A percentile compares a stretch with the other conserved stretches of the same genome.
phyloP scores from a whole-genome alignment of 352 stramenopile species.

The Phytophthora pluvialis region DNA sequence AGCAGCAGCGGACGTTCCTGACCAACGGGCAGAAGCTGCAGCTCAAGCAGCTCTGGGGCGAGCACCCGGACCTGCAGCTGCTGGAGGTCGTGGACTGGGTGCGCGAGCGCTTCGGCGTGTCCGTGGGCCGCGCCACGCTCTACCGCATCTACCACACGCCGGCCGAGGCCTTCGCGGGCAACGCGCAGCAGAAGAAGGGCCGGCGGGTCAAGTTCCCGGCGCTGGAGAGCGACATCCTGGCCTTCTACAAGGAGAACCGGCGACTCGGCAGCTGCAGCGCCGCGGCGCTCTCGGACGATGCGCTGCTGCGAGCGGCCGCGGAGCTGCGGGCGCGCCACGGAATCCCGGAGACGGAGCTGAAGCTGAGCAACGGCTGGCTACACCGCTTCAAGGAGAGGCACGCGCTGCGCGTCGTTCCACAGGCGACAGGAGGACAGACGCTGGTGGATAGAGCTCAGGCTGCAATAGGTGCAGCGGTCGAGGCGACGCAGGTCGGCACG shows the following conservation, averaged over 20 bases:
- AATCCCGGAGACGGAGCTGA: conserved; percentile 42
- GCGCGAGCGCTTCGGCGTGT: conserved; percentile 37
- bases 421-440: conserved; percentile 6
- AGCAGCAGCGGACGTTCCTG: conserved; percentile 38
- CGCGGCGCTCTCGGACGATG: conserved; percentile 31
- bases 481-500: background rate
- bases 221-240: conserved; percentile 45
- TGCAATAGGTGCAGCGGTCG: background rate
- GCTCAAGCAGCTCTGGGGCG: conserved; percentile 43
- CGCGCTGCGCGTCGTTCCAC: conserved; percentile 14
- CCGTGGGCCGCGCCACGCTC: conserved; percentile 49
- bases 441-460: background rate
- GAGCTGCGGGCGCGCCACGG: conserved; percentile 43
- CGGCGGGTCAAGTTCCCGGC: conserved; percentile 54
- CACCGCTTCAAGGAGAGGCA: conserved; percentile 55
- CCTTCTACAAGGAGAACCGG: conserved; percentile 33
- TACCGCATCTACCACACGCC: conserved; percentile 52
- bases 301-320: conserved; percentile 33
- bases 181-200: conserved; percentile 41
- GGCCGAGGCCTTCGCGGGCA: conserved; percentile 36
- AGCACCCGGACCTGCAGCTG: conserved; percentile 40
- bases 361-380: conserved; percentile 57
- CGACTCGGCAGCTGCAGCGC: background rate
- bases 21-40: conserved; percentile 52
- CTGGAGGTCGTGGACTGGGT: conserved; percentile 43